Conservation (phyloP, 768 basidiomycete species). For the Tricholoma bakamatsutake region DNA sequence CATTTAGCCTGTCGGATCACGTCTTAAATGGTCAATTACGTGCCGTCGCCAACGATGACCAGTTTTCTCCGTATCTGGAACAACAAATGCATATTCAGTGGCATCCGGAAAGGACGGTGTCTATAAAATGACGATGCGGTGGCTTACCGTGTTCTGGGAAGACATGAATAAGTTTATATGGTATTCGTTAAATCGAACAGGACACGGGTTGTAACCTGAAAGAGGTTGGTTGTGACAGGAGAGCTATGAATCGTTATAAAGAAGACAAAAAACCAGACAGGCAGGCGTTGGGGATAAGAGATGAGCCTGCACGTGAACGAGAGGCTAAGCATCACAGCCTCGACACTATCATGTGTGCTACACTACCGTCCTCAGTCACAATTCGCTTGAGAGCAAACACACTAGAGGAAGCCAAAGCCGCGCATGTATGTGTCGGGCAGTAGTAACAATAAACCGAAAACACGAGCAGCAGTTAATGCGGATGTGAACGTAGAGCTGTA, state of each 20-base stretch:
- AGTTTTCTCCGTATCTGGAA: constrained; percentile 86
- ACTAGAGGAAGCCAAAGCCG: no score
- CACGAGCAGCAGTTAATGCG: no score
- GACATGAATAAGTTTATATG: constrained; percentile 24
- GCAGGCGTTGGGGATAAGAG: neutral
- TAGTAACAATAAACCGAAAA: no score
- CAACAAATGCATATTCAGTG: constrained; percentile 10
- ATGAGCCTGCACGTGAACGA: constrained; percentile 12
- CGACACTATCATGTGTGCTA: no score
- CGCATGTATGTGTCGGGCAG: no score
- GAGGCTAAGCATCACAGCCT: constrained; percentile 24
- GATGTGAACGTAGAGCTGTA: no score
- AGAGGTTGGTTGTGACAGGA: constrained; percentile 4
- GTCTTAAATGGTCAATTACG: constrained; percentile 24
- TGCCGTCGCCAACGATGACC: constrained; percentile 95
- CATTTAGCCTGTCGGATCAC: constrained; percentile 15
- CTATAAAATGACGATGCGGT: constrained; percentile 3
- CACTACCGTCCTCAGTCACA: no score
- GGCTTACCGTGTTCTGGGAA: constrained; percentile 58
- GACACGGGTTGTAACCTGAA: constrained; percentile 20
- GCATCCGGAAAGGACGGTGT: neutral
- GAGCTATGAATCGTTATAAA: constrained; percentile 1
- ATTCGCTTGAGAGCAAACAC: no score
- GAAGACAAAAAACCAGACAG: no score
- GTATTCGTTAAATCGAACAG: constrained; percentile 7